A percentile compares a stretch with the other conserved stretches of the same genome.
Conservation (phyloP, 2,329 filamentous ascomycete genomes). For the Cercospora sp. region DNA sequence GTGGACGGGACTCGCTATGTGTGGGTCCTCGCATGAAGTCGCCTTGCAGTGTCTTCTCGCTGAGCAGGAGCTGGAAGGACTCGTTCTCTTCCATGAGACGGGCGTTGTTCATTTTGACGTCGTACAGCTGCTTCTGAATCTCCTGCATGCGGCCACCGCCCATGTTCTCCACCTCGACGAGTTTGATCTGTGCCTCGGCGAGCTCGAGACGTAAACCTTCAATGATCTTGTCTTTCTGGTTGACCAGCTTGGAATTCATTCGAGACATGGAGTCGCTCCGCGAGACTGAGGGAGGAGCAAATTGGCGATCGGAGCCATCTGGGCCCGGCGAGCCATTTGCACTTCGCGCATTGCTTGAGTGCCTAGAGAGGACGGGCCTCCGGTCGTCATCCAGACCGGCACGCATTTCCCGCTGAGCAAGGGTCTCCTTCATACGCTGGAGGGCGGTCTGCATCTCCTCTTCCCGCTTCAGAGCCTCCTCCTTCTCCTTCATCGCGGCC, state of each 20-base stretch:
- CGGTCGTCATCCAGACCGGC: constrained; percentile 53
- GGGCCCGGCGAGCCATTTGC: constrained; percentile 60
- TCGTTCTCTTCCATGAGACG: constrained; percentile 98
- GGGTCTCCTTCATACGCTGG: constrained; percentile 84
- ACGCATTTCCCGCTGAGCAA: constrained; percentile 70
- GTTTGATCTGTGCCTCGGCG: constrained; percentile 91
- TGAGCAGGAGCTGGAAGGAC: constrained; percentile 91
- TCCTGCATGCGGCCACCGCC: constrained; percentile 85
- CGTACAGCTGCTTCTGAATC: constrained; percentile 85
- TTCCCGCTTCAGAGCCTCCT: constrained; percentile 78
- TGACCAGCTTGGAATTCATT: constrained; percentile 76
- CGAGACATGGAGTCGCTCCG: constrained; percentile 73
- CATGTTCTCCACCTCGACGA: constrained; percentile 90
- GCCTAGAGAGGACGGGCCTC: constrained; percentile 51
- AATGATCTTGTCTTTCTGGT: constrained; percentile 96
- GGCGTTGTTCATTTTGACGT: constrained; percentile 93
- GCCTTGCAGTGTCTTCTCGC: constrained; percentile 92
- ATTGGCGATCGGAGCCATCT: constrained; percentile 60
- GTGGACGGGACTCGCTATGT: constrained; percentile 56
- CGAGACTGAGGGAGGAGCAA: constrained; percentile 77
- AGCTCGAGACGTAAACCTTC: constrained; percentile 88
- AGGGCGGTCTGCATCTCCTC: constrained; percentile 90
- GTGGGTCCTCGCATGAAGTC: constrained; percentile 55
- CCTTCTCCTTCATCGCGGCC: constrained; percentile 86
- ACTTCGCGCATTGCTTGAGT: constrained; percentile 32